Evolutionary conservation across 2,329 filamentous ascomycete species (phyloP).

Genomic region (Hypoxylon sp.): DNA sequence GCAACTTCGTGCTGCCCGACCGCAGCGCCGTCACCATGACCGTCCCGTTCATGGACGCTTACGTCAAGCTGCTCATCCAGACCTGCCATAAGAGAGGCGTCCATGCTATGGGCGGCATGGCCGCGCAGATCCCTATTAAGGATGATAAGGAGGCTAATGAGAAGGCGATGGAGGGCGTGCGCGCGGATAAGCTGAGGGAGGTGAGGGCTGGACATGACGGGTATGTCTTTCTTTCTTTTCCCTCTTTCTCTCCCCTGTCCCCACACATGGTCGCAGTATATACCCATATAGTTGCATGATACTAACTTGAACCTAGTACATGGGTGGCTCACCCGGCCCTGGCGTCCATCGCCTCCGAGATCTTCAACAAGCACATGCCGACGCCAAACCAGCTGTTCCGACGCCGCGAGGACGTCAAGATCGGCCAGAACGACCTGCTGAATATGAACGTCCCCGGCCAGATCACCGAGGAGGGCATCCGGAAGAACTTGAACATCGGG

Average conservation of each 20-base stretch:
- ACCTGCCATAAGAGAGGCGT: conserved; percentile 97
- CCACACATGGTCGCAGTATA: not conserved
- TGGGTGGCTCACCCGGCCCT: conserved; percentile 98
- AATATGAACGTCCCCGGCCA: conserved; percentile 98
- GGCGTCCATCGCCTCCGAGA: conserved; percentile 86
- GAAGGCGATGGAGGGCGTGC: conserved; percentile 91
- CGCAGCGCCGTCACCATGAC: conserved; percentile 96
- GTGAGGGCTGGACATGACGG: conserved; percentile 95
- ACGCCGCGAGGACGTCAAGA: conserved; percentile 88
- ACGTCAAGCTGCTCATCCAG: conserved; percentile 96
- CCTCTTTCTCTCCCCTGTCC: not conserved
- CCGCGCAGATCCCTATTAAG: conserved; percentile 98
- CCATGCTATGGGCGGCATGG: conserved; percentile 99
- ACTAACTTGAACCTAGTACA: conserved; percentile 63
- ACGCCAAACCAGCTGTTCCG: conserved; percentile 96
- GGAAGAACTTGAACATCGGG: conserved; percentile 97
- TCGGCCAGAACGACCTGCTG: conserved; percentile 89
- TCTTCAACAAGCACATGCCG: conserved; percentile 99
- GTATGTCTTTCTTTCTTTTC: conserved; percentile 55
- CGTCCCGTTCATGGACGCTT: conserved; percentile 97
- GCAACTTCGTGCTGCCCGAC: conserved; percentile 93
- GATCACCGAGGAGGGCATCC: conserved; percentile 94
- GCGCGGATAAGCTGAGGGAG: conserved; percentile 96
- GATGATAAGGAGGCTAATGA: conserved; percentile 92
- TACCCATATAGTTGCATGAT: not conserved